Evolutionary conservation across 2,329 filamentous ascomycete genomes (phyloP).

Genomic region (Fusarium verrucosum): DNA sequence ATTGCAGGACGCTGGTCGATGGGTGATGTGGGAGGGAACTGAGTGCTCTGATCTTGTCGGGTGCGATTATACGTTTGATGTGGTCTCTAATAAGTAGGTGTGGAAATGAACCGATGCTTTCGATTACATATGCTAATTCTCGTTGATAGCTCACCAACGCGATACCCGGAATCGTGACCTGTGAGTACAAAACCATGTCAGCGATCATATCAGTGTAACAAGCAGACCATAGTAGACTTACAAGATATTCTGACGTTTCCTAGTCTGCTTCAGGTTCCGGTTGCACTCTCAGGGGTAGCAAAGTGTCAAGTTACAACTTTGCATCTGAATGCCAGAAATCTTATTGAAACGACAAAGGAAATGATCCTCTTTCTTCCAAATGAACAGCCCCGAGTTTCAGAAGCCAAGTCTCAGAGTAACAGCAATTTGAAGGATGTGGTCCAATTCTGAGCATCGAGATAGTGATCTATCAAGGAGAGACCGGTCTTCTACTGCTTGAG

Average conservation of each 20-base stretch:
- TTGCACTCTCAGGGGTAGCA: background rate
- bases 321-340: too few relatives aligned
- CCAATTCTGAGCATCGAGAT: background rate
- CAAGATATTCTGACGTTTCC: background rate
- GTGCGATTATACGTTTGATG: background rate
- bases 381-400: accelerated
- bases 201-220: background rate
- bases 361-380: too few relatives aligned
- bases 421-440: background rate
- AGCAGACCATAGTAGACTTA: background rate
- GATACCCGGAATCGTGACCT: too few relatives aligned
- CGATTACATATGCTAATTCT: too few relatives aligned
- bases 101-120: too few relatives aligned
- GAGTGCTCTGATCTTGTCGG: background rate
- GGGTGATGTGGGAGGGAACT: background rate
- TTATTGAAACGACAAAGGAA: background rate
- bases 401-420: background rate
- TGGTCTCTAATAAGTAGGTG: background rate
- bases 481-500: background rate
- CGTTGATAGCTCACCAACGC: background rate
- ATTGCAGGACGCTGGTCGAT: background rate
- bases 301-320: too few relatives aligned
- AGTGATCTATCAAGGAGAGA: background rate
- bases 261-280: background rate
- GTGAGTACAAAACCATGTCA: background rate